Evolutionary conservation across 2,329 filamentous ascomycete genomes (phyloP).

Genomic region (Cladophialophora chaetospira): DNA sequence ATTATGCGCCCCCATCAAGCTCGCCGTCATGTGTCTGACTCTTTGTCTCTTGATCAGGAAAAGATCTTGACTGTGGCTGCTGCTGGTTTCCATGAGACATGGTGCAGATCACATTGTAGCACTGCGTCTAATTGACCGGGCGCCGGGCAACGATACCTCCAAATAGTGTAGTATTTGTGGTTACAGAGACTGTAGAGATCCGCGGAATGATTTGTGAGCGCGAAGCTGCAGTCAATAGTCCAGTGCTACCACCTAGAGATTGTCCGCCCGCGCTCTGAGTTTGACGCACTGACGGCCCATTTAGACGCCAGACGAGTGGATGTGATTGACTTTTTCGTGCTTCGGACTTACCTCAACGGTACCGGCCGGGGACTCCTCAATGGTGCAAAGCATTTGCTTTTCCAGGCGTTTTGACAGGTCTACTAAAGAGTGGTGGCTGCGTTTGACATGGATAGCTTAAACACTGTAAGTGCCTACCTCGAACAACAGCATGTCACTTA

Average conservation of each 20-base stretch:
- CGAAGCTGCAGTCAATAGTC: slow-evolving; percentile 11
- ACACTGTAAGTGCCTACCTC: background rate
- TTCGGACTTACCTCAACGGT: slow-evolving; percentile 2
- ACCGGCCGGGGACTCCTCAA: slow-evolving; percentile 4
- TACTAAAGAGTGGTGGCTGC: slow-evolving; percentile 11
- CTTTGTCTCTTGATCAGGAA: background rate
- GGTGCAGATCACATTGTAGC: slow-evolving; percentile 10
- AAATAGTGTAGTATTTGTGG: slow-evolving; percentile 18
- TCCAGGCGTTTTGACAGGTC: slow-evolving; percentile 13
- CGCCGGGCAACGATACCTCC: slow-evolving; percentile 14
- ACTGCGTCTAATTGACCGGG: slow-evolving; percentile 19
- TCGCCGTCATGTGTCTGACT: background rate
- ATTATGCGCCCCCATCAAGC: too few species aligned
- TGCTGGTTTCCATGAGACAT: background rate
- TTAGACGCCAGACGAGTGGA: slow-evolving; percentile 1
- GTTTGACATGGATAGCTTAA: slow-evolving; percentile 13
- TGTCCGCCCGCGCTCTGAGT: slow-evolving; percentile 4
- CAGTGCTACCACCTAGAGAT: slow-evolving; percentile 5
- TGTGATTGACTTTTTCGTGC: slow-evolving; percentile 11
- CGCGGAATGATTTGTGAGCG: slow-evolving; percentile 26
- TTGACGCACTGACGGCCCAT: slow-evolving; percentile 8
- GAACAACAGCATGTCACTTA: background rate
- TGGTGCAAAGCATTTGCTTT: slow-evolving; percentile 1
- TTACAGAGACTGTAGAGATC: slow-evolving; percentile 16
- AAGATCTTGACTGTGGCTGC: background rate